Base-by-base conservation (phyloP, 2,329 filamentous ascomycete genomes). In the Pseudocercospora musae region DNA sequence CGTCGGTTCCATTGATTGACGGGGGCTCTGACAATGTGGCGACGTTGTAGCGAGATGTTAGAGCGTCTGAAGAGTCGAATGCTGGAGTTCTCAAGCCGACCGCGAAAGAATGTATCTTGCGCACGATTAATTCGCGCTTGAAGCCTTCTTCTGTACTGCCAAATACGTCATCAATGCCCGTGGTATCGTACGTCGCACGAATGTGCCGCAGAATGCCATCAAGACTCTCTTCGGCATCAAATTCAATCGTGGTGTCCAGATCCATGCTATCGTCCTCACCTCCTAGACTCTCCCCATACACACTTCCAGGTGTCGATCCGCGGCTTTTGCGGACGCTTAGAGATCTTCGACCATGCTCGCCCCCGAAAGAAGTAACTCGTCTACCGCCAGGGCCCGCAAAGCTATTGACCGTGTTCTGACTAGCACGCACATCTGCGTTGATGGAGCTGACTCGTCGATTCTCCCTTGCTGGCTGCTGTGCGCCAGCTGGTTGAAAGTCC, bases 381-480 rank as follows among this genome's bases (percentile, higher is more conserved):
- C 89, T 85, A 67, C 89, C 86, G 13, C 82, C 77, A 48, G 82
- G 81, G 75, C 81, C 67, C 74, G 77, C 76, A 63, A 82, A 79
- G 64, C 77, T 80, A 23, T 76, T 78, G 59, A 77, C 66, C 13
- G 74, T 70, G 25, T 64, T 68, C 52, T 72, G 70, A 74, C 79
- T 76, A 68, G 76, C 69, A 59, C 77, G 72, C 57, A 78, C 80
- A 58, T 80, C 80, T 15, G 85, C 83, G 63, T 89, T 95, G 9
- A 91, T 89, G 15, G 94, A 98, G 78, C 95, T 99, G 25, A 98
- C 89, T 56, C 95, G 86, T 48, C 95, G 87, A n/a, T 85, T 86
- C 48, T 85, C 83, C 66, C 83, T 84, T n/a, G 77, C 77, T 25
- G 68, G 50, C 18, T 83, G 82, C 52, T 83, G 81, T 31, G 83